These are phyloP conservation scores for Thyridium curvatum DNA, from an alignment of 2,329 filamentous ascomycete genomes.

Conservation along the genomic window DNA sequence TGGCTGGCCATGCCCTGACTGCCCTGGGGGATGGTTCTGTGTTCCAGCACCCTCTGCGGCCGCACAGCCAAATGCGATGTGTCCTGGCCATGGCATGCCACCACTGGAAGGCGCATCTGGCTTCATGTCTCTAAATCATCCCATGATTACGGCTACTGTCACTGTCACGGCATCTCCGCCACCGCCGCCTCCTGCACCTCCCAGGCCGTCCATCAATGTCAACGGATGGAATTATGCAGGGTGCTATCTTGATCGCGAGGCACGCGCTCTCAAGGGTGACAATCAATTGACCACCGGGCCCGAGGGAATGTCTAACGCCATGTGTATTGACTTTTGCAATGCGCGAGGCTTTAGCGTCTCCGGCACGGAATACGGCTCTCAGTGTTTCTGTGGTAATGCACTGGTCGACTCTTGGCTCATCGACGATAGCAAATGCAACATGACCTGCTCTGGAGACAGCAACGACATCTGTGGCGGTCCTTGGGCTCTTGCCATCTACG, in stretches of 20 bases:
- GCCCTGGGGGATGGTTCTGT: slow-evolving; percentile 28
- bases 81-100: too few relatives aligned
- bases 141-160: too few relatives aligned
- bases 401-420: slow-evolving; percentile 12
- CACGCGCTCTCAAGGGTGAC: slow-evolving; percentile 9
- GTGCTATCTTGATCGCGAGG: slow-evolving; percentile 11
- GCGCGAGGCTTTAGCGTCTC: slow-evolving; percentile 9
- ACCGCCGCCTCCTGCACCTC: background rate
- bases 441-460: slow-evolving; percentile 9
- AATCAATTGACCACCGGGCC: slow-evolving; percentile 5
- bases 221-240: slow-evolving; percentile 11
- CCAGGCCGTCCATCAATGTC: slow-evolving; percentile 1
- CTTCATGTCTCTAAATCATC: too few relatives aligned
- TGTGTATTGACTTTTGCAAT: slow-evolving; percentile 11
- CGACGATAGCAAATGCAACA: slow-evolving; percentile 12
- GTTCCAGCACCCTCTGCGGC: slow-evolving; percentile 16
- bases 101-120: too few relatives aligned
- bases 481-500: slow-evolving; percentile 14
- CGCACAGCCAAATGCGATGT: too few relatives aligned
- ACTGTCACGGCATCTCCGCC: background rate
- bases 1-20: slow-evolving; percentile 29
- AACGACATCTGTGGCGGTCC: slow-evolving; percentile 9
- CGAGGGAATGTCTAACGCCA: slow-evolving; percentile 10
- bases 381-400: slow-evolving; percentile 13
- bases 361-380: slow-evolving; percentile 10